Evolutionary conservation across 768 basidiomycete species (phyloP), one percentile per base, ranked within the genome.

Genomic region (Pleurotus djamor): DNA sequence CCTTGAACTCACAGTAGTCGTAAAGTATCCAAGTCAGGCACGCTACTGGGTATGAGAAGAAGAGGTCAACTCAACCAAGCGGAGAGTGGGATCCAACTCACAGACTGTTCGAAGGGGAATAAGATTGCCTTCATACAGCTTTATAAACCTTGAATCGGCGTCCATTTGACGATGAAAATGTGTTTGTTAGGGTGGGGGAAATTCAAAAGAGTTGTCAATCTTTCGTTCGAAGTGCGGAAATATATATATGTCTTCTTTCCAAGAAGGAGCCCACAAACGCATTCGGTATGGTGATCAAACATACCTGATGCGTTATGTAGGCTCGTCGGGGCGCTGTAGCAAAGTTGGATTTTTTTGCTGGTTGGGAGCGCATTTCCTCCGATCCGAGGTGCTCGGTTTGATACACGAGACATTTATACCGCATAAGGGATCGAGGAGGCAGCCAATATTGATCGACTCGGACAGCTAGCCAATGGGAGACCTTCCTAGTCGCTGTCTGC

Each of bases 11-110:
- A 74, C 74, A 64, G 60, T 75, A 75, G 61, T 77, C 75, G 56
- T 75, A 69, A 3, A 77, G 38, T 9, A 74, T 67, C 75, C 75
- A 77, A 17, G 74, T 74, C 14, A 77, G 64, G 51, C 70, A 71
- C 14, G 65, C 69, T 9, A 74, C 72, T 74, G n/a, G n/a, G n/a
- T n/a, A n/a, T n/a, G n/a, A n/a, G n/a, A n/a, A n/a, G n/a, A n/a
- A n/a, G n/a, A n/a, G n/a, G n/a, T n/a, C 34, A 38, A 36, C 7
- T 16, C 6, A 8, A 35, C 34, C 14, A n/a, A 16, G 17, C 38
- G 13, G 38, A 41, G 44, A 55, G 9, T 10, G 16, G 41, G 14
- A 17, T 12, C 2, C 14, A 10, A 43, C 54, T 8, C 33, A 55
- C 41, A 41, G 28, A 55, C 41, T 41, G 54, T 55, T 17, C 41